phyloP scores from a whole-genome alignment of 129 eudicot genomes.

The carrot (Daucus carota) region DNA sequence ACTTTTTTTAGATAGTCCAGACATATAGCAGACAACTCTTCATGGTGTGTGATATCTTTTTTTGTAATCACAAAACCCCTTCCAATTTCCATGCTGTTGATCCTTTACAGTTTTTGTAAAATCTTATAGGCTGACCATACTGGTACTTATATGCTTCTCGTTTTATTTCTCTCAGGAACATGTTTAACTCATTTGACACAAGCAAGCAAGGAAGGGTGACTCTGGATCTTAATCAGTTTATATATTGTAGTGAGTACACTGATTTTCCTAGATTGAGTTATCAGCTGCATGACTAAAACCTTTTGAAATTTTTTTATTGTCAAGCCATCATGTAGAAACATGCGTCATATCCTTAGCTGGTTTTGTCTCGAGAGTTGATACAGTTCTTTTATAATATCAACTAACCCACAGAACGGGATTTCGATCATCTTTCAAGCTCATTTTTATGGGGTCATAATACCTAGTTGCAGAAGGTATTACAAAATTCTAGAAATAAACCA shows the following conservation, averaged over 20 bases:
- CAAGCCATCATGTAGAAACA: not conserved
- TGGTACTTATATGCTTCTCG: not conserved
- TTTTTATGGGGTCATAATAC: not conserved
- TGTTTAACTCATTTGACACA: conserved; percentile 81
- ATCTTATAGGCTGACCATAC: too few species aligned
- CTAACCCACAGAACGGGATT: not conserved
- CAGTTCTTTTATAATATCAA: not conserved
- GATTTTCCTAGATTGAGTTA: not conserved
- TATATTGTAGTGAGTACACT: conserved; percentile 73
- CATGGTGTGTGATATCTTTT: not conserved
- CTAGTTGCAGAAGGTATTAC: not conserved
- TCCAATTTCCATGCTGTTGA: not conserved
- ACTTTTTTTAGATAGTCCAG: not conserved
- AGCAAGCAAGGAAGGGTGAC: conserved; percentile 91
- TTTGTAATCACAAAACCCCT: not conserved
- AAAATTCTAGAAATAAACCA: not conserved
- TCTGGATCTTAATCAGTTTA: conserved; percentile 86
- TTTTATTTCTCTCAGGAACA: conserved; percentile 45
- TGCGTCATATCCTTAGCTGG: not conserved
- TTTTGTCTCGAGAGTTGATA: not conserved
- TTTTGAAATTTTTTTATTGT: not conserved
- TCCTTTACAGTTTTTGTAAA: too few species aligned
- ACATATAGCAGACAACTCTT: not conserved
- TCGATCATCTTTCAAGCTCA: not conserved
- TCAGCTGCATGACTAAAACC: not conserved